Conservation (phyloP, 2,329 filamentous ascomycete species). For the Pezicula carpinea region DNA sequence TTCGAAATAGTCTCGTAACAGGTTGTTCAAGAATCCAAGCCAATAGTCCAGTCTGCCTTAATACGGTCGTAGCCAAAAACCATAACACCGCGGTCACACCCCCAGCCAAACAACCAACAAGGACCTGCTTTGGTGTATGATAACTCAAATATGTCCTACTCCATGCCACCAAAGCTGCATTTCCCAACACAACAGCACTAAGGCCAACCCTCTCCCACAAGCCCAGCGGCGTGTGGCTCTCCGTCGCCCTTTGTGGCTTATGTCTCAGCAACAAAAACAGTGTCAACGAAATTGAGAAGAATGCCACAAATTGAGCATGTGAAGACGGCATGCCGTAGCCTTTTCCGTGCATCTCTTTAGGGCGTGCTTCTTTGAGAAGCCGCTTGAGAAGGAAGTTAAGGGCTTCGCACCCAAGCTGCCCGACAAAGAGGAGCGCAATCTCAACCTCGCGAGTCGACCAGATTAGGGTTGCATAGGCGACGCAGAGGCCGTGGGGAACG, state of each 20-base stretch:
- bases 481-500: slow-evolving; percentile 83
- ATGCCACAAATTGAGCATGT: slow-evolving; percentile 91
- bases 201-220: slow-evolving; percentile 52
- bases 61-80: slow-evolving; percentile 67
- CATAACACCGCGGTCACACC: slow-evolving; percentile 66
- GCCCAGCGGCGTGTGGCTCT: slow-evolving; percentile 50
- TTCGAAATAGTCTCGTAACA: slow-evolving; percentile 59
- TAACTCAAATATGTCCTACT: slow-evolving; percentile 91
- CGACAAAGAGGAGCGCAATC: slow-evolving; percentile 82
- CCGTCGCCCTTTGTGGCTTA: slow-evolving; percentile 44
- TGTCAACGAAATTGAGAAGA: slow-evolving; percentile 79
- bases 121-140: slow-evolving; percentile 82
- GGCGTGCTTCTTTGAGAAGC: slow-evolving; percentile 86
- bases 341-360: slow-evolving; percentile 76
- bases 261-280: slow-evolving; percentile 85
- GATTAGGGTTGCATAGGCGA: slow-evolving; percentile 85
- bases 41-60: slow-evolving; percentile 65
- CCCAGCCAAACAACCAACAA: slow-evolving; percentile 73
- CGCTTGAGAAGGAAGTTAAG: slow-evolving; percentile 88
- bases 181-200: slow-evolving; percentile 51
- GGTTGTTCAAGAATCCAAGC: slow-evolving; percentile 66
- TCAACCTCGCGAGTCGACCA: slow-evolving; percentile 91
- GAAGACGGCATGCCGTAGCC: slow-evolving; percentile 97
- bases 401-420: slow-evolving; percentile 87
- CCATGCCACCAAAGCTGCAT: slow-evolving; percentile 67